Evolutionary conservation across 139 green algal genomes (phyloP).

Genomic region (Chlorella vulgaris): DNA sequence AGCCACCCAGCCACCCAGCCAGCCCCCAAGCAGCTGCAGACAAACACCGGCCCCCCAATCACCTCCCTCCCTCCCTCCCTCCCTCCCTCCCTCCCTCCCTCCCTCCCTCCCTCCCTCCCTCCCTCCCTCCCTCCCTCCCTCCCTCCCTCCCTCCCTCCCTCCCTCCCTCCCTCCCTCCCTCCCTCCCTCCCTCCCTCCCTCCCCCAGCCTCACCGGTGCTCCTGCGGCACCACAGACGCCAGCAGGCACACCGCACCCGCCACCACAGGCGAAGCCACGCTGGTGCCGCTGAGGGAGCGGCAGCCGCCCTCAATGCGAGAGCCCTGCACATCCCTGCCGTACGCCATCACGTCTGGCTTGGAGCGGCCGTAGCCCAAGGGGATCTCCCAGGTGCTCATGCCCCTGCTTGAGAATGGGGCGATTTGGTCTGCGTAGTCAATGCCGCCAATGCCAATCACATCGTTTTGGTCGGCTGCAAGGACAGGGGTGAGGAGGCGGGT

Average conservation of each 20-base stretch:
- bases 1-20: not conserved
- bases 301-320: constrained; percentile 91
- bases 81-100: too few species aligned
- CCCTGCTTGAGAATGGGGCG: constrained; percentile 90
- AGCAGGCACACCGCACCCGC: constrained; percentile 93
- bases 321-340: constrained; percentile 91
- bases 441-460: constrained; percentile 98
- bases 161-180: not conserved
- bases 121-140: too few species aligned
- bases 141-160: too few species aligned
- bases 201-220: constrained; percentile 62
- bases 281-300: constrained; percentile 83
- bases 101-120: too few species aligned
- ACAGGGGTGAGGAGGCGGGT: not conserved
- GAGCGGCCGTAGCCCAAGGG: constrained; percentile 67
- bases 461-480: constrained; percentile 85
- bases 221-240: constrained; percentile 82
- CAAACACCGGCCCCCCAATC: not conserved
- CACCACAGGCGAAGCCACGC: constrained; percentile 96
- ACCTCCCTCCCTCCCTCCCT: not conserved
- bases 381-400: constrained; percentile 98
- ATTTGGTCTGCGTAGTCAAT: constrained; percentile 91
- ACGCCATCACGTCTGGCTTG: constrained; percentile 96
- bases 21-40: not conserved
- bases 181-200: not conserved